A percentile compares a stretch with the other conserved stretches of the same genome.
These are phyloP conservation scores for Rhododendron mucronatum DNA, from an alignment of 148 eudicot species.

Conservation along the genomic window DNA sequence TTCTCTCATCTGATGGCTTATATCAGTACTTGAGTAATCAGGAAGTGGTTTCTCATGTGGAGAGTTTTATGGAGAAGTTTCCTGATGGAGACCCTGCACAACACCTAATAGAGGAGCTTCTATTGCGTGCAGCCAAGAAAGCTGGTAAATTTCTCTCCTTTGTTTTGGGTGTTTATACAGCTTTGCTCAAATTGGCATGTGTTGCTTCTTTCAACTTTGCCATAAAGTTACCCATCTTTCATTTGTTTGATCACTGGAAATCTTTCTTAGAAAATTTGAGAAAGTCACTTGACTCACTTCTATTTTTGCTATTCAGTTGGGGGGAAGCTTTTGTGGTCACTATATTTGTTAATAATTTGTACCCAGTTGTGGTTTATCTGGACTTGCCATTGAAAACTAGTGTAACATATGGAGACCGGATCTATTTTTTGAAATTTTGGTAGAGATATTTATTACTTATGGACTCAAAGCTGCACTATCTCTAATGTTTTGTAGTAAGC, in stretches of 20 bases:
- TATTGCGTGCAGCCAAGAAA: conserved; percentile 94
- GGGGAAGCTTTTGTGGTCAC: not conserved
- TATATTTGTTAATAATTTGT: not conserved
- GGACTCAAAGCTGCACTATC: not conserved
- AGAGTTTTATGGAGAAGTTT: conserved; percentile 78
- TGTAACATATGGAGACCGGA: not conserved
- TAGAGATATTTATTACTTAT: not conserved
- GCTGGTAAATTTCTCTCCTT: conserved; percentile 54
- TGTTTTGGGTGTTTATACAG: not conserved
- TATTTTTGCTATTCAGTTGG: not conserved
- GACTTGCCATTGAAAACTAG: not conserved
- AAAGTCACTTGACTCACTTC: not conserved
- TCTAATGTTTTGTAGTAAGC: not conserved
- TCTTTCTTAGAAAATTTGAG: not conserved
- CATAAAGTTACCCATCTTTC: not conserved
- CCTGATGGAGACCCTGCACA: conserved; percentile 99
- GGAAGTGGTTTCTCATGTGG: conserved; percentile 89
- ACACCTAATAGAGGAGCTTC: conserved; percentile 96
- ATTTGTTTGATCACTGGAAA: not conserved
- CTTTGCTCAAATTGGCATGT: not conserved
- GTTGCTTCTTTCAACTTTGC: not conserved
- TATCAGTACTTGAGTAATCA: conserved; percentile 94
- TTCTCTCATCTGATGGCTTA: conserved; percentile 95
- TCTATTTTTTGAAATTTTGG: not conserved
- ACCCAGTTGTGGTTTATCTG: not conserved